Evolutionary conservation across 2,329 filamentous ascomycete genomes (phyloP), one percentile per base, ranked within the genome.

Genomic region (Gaeumannomyces sp.): DNA sequence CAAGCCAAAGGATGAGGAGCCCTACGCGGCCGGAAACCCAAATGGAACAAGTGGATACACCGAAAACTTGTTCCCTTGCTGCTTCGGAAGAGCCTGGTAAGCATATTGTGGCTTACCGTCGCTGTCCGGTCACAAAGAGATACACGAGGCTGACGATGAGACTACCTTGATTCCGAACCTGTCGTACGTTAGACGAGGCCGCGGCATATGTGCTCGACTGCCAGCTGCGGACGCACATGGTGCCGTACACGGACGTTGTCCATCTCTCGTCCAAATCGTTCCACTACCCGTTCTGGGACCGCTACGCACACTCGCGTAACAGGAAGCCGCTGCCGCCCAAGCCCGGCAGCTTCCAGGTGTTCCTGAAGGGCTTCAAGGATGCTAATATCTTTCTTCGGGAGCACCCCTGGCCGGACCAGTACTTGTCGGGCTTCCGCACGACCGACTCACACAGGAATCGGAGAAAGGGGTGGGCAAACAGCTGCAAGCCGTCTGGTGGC

Each of bases 21-120:
- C 95, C 0, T 99, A 97, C 74, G 95, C 95, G 1, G 95, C 92
- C 38, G 90, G 92, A 70, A 99, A 99, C 74, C 95, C 95, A 7
- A 99, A 76, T 98, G 94, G 94, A 98, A 96, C 71, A 99, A 99
- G 78, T 99, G 95, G 95, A 93, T 99, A 79, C 95, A 99, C 76
- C 85, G 95, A 68, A n/a, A 99, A 99, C 75, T 75, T 99, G 69
- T 98, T 99, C 71, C 95, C 95, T 11, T 99, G 96, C 79, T 97
- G 92, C 77, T 99, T 99, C 72, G 95, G 95, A 25, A 84, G 95
- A 72, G 93, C 94, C 60, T 98, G 93, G 85, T 87, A 75, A 64
- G 82, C 74, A n/a, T 11, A 25, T 25, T 5, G 22, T 22, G 45
- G 16, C 45, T 6, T 64, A n/a, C 45, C 50, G 45, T 53, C 25